Conservation (phyloP, 2,329 filamentous ascomycete genomes). For the Paecilomyces niveus region DNA sequence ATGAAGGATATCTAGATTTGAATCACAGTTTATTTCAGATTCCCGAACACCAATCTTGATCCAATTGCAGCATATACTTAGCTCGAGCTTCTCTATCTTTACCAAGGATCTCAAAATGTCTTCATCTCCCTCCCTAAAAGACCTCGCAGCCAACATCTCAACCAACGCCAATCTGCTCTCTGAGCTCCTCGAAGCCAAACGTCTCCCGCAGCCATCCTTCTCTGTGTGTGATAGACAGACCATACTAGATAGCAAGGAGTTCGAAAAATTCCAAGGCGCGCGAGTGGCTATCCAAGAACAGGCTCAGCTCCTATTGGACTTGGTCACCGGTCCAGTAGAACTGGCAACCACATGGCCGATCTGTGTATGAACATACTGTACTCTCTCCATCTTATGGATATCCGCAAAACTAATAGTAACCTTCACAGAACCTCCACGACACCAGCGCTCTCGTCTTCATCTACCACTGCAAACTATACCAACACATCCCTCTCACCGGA, state of each 20-base stretch:
- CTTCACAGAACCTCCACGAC: neutral
- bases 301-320: neutral
- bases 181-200: neutral
- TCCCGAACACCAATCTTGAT: neutral
- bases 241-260: neutral
- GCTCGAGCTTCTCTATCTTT: no score
- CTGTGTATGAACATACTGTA: neutral
- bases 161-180: neutral
- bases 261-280: neutral
- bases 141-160: neutral
- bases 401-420: neutral
- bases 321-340: neutral
- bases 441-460: neutral
- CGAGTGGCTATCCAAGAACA: neutral
- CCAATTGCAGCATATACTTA: neutral
- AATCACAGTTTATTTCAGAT: neutral
- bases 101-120: neutral
- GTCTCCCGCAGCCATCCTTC: neutral
- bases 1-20: neutral
- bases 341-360: neutral
- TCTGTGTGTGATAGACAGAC: neutral
- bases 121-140: neutral
- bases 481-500: neutral
- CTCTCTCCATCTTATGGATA: neutral
- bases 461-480: neutral